A percentile compares a stretch with the other conserved stretches of the same genome.
These are phyloP conservation scores for Epichloe glyceriae DNA, from an alignment of 2,329 filamentous ascomycete genomes.

Conservation along the genomic window DNA sequence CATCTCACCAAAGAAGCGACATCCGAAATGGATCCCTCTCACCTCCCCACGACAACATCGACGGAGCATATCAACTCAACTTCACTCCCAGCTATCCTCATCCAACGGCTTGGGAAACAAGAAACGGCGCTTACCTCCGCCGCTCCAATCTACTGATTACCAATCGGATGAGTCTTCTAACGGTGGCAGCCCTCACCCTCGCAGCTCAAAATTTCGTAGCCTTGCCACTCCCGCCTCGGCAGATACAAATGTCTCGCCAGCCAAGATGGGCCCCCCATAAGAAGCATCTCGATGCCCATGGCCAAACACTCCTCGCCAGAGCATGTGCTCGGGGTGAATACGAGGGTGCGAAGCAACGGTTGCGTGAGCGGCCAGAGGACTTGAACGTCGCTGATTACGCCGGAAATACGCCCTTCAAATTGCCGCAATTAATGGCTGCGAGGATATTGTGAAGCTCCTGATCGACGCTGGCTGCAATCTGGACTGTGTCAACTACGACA, in stretches of 20 bases:
- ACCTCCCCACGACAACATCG: conserved; percentile 46
- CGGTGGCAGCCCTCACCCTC: conserved; percentile 45
- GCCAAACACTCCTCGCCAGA: conserved; percentile 79
- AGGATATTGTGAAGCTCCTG: conserved; percentile 76
- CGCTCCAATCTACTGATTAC: conserved; percentile 49
- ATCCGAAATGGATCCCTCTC: conserved; percentile 39
- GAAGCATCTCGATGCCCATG: conserved; percentile 83
- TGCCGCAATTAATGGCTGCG: conserved; percentile 74
- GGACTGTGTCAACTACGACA: conserved; percentile 66
- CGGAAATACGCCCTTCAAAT: conserved; percentile 95
- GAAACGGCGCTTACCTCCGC: conserved; percentile 48
- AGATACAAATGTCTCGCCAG: conserved; percentile 50
- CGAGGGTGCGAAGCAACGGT: conserved; percentile 60
- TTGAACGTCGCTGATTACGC: conserved; percentile 85
- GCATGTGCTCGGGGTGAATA: conserved; percentile 80
- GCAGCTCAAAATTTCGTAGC: conserved; percentile 43
- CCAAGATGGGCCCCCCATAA: conserved; percentile 61
- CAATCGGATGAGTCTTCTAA: conserved; percentile 55
- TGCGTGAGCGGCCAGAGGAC: conserved; percentile 72
- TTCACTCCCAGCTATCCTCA: conserved; percentile 36
- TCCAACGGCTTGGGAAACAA: conserved; percentile 42
- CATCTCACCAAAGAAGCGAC: conserved; percentile 20
- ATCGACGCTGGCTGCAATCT: conserved; percentile 75
- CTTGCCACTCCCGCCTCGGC: conserved; percentile 42
- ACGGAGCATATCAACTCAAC: conserved; percentile 51